A percentile compares a stretch with the other conserved stretches of the same genome.
Evolutionary conservation across 768 basidiomycete species (phyloP).

Genomic region (Coprinellus micaceus): DNA sequence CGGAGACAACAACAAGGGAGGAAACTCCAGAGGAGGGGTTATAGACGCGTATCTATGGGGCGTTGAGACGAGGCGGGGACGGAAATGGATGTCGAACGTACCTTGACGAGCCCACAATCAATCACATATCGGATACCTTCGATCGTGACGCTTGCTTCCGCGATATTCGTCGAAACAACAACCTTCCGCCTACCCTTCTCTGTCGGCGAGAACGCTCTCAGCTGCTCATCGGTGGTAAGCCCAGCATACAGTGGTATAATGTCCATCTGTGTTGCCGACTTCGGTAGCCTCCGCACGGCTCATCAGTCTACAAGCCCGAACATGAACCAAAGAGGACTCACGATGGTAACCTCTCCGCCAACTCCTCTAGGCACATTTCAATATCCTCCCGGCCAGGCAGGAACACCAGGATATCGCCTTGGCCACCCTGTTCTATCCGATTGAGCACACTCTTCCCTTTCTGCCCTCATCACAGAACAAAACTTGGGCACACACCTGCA

Average conservation of each 20-base stretch:
- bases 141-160: slow-evolving; percentile 96
- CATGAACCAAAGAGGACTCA: slow-evolving; percentile 24
- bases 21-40: slow-evolving; percentile 85
- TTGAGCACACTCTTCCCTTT: no score
- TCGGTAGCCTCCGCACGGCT: slow-evolving; percentile 39
- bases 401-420: slow-evolving; percentile 91
- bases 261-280: slow-evolving; percentile 52
- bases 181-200: slow-evolving; percentile 82
- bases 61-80: background rate
- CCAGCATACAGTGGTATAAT: slow-evolving; percentile 87
- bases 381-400: slow-evolving; percentile 96
- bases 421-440: slow-evolving; percentile 51
- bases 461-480: no score
- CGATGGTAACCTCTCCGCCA: slow-evolving; percentile 78
- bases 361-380: slow-evolving; percentile 76
- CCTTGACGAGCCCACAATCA: slow-evolving; percentile 95
- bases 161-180: slow-evolving; percentile 92
- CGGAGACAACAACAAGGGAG: slow-evolving; percentile 77
- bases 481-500: slow-evolving; percentile 71
- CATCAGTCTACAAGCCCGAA: background rate
- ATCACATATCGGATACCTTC: slow-evolving; percentile 93
- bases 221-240: slow-evolving; percentile 82
- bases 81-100: slow-evolving; percentile 22
- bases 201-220: slow-evolving; percentile 76
- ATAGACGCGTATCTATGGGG: slow-evolving; percentile 75